A percentile compares a stretch with the other conserved stretches of the same genome.
phyloP scores from a whole-genome alignment of 2,329 filamentous ascomycete genomes.

The Aureobasidium sp. region DNA sequence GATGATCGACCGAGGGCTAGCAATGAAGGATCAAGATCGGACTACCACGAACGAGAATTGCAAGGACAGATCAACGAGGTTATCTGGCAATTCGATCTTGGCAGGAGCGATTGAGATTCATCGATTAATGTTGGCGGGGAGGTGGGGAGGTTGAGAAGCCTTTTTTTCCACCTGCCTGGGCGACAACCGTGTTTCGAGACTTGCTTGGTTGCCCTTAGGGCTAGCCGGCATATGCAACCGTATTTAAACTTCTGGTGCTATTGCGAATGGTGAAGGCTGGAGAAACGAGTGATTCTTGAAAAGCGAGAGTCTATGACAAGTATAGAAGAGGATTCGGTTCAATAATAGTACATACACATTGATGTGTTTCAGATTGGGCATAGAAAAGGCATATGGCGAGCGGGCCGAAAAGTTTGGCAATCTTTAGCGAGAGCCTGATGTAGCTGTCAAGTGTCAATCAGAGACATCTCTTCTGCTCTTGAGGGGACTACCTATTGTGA shows the following conservation, averaged over 20 bases:
- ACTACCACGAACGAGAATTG: too few species aligned
- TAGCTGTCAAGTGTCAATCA: neutral
- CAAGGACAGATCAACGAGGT: neutral
- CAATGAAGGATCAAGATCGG: too few species aligned
- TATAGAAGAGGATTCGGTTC: too few species aligned
- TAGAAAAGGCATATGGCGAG: neutral
- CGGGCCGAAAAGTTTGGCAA: neutral
- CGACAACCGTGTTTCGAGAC: neutral
- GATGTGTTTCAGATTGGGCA: too few species aligned
- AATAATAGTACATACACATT: too few species aligned
- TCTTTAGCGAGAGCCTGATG: neutral
- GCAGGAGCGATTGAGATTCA: neutral
- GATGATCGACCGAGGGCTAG: too few species aligned
- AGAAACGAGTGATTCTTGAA: too few species aligned
- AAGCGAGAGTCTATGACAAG: too few species aligned
- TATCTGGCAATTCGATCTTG: neutral
- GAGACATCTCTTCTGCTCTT: too few species aligned
- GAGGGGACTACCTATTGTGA: neutral
- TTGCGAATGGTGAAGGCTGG: neutral
- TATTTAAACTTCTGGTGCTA: neutral
- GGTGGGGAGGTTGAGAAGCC: neutral
- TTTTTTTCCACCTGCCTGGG: neutral
- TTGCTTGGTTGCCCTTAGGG: neutral
- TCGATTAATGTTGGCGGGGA: neutral
- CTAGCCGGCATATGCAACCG: neutral